Percentiles rank a stretch among this genome's conserved stretches.
Evolutionary conservation across 768 basidiomycete genomes (phyloP).

Genomic region (Pisolithus microcarpus): DNA sequence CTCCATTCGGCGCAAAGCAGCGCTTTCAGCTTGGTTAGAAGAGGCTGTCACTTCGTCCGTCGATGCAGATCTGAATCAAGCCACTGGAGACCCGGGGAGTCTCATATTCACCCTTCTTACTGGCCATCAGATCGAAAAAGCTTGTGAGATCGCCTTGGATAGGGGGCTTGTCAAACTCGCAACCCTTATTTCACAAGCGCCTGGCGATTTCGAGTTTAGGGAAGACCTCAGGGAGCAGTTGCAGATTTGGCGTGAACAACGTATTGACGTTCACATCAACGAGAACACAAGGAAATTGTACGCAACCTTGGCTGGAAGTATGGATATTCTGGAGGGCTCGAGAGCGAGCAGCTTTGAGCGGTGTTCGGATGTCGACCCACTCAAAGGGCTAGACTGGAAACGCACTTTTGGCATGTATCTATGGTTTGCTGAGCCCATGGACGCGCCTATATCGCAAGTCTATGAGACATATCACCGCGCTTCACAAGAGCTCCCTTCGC

Average conservation of each 20-base stretch:
- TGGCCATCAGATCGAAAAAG: constrained; percentile 82
- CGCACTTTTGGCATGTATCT: constrained; percentile 83
- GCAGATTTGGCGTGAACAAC: constrained; percentile 74
- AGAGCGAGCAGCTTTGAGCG: constrained; percentile 46
- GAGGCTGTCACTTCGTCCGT: constrained; percentile 61
- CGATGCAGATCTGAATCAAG: constrained; percentile 60
- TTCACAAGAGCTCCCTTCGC: constrained; percentile 30
- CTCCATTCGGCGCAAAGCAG: constrained; percentile 66
- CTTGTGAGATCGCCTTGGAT: constrained; percentile 66
- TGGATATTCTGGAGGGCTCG: constrained; percentile 50
- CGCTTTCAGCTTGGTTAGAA: constrained; percentile 81
- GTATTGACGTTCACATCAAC: constrained; percentile 61
- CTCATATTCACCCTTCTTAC: constrained; percentile 73
- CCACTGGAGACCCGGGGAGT: constrained; percentile 38
- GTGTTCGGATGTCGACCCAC: constrained; percentile 52
- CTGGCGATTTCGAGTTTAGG: constrained; percentile 68
- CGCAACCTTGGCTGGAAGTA: constrained; percentile 74
- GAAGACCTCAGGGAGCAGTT: constrained; percentile 71
- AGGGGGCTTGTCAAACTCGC: constrained; percentile 79
- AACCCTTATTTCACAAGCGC: constrained; percentile 81
- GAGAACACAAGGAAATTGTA: constrained; percentile 71
- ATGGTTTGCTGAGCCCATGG: constrained; percentile 78
- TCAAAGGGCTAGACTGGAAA: constrained; percentile 86
- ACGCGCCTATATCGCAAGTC: constrained; percentile 63
- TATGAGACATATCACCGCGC: constrained; percentile 53